Evolutionary conservation across 371 early-diverging fungal species (phyloP).

Genomic region (Quaeritorhiza haematococci): DNA sequence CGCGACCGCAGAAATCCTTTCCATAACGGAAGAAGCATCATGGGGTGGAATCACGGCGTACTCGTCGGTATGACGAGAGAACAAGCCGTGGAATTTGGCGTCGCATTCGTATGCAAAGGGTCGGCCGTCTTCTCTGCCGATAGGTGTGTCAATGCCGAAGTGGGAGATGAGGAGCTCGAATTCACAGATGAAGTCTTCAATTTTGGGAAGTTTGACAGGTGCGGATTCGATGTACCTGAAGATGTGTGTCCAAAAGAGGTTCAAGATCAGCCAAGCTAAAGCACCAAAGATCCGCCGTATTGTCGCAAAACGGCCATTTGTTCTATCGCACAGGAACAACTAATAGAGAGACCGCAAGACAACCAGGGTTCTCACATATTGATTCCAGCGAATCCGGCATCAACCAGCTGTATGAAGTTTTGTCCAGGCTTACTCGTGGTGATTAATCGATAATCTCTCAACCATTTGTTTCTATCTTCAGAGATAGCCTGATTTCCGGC

Average conservation of each 20-base stretch:
- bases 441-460: conserved; percentile 37
- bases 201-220: conserved; percentile 30
- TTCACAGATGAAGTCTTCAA: conserved; percentile 46
- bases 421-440: conserved; percentile 28
- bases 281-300: too few relatives aligned
- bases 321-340: too few relatives aligned
- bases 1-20: too few relatives aligned
- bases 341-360: conserved; percentile 3
- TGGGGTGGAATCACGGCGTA: conserved; percentile 30
- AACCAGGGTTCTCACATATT: conserved; percentile 22
- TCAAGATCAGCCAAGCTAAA: conserved; percentile 3
- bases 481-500: conserved; percentile 31
- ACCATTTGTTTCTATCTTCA: too few relatives aligned
- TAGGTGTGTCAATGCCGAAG: conserved; percentile 35
- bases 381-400: conserved; percentile 33
- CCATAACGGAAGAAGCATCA: too few relatives aligned
- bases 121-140: conserved; percentile 45
- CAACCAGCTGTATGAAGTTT: conserved; percentile 14
- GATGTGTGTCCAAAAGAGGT: not conserved
- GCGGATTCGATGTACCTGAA: conserved; percentile 27
- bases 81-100: conserved; percentile 22
- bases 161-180: conserved; percentile 39
- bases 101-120: conserved; percentile 48
- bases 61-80: conserved; percentile 27
- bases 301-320: too few relatives aligned